These are phyloP conservation scores for Chamaecrista fasciculata DNA, from an alignment of 306 rosid species.

Conservation along the genomic window DNA sequence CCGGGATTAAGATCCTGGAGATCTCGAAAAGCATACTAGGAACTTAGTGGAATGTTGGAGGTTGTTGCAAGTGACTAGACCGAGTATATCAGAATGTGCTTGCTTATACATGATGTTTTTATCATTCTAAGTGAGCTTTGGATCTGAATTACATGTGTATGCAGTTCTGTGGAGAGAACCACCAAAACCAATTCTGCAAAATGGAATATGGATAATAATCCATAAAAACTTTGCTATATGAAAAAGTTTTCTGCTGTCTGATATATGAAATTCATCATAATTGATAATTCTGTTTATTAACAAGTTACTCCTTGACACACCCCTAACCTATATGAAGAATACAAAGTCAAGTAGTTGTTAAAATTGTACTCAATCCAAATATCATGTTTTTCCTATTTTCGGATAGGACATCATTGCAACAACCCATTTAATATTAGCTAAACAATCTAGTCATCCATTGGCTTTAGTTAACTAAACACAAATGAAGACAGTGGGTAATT, in stretches of 20 bases:
- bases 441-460: neutral
- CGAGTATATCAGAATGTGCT: no score
- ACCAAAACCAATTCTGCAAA: neutral
- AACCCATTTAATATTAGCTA: neutral
- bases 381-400: neutral
- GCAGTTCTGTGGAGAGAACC: neutral
- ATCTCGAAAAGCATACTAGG: no score
- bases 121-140: neutral
- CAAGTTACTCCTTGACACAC: neutral
- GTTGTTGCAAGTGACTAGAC: no score
- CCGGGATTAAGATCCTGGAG: no score
- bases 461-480: neutral
- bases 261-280: neutral
- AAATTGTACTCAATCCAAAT: conserved; percentile 1
- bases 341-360: neutral
- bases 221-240: neutral
- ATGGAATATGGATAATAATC: neutral
- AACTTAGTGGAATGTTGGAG: no score
- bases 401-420: neutral
- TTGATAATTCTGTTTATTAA: neutral
- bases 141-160: neutral
- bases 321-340: neutral
- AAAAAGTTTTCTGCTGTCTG: conserved; percentile 1
- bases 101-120: neutral
- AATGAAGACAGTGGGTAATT: neutral